Conservation (phyloP, 148 eudicot species). For the Dysphania ambrosioides region DNA sequence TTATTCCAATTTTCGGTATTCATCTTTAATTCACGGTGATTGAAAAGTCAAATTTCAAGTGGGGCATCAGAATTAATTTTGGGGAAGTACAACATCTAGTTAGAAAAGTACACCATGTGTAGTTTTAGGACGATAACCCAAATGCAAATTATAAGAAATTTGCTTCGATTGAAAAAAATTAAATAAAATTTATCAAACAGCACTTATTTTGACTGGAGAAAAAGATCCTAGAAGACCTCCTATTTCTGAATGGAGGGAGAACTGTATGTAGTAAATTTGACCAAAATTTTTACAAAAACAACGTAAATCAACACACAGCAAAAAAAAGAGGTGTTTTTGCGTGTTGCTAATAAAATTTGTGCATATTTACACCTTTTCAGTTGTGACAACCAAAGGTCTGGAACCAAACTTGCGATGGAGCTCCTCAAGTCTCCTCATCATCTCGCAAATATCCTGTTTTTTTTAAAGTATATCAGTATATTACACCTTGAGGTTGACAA, state of each 20-base stretch:
- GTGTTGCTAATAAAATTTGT: neutral
- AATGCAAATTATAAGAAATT: no score
- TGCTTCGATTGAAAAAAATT: neutral
- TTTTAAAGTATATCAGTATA: slow-evolving; percentile 8
- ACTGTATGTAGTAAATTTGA: neutral
- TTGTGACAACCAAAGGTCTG: slow-evolving; percentile 56
- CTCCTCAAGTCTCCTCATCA: slow-evolving; percentile 47
- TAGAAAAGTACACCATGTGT: no score
- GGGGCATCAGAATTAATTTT: no score
- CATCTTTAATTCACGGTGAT: no score
- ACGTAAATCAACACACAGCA: neutral
- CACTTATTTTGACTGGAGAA: neutral
- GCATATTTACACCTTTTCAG: slow-evolving; percentile 72
- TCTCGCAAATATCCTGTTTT: slow-evolving; percentile 53
- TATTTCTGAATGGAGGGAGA: neutral
- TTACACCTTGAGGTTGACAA: neutral
- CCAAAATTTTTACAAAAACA: neutral
- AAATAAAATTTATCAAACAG: neutral
- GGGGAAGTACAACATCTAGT: no score
- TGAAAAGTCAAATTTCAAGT: no score
- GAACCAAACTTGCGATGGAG: slow-evolving; percentile 42
- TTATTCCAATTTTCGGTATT: no score
- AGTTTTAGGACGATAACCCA: no score
- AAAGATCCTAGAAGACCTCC: neutral
- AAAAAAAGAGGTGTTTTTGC: neutral